Evolutionary conservation across 768 basidiomycete species (phyloP).

Genomic region (Lentinula edodes): DNA sequence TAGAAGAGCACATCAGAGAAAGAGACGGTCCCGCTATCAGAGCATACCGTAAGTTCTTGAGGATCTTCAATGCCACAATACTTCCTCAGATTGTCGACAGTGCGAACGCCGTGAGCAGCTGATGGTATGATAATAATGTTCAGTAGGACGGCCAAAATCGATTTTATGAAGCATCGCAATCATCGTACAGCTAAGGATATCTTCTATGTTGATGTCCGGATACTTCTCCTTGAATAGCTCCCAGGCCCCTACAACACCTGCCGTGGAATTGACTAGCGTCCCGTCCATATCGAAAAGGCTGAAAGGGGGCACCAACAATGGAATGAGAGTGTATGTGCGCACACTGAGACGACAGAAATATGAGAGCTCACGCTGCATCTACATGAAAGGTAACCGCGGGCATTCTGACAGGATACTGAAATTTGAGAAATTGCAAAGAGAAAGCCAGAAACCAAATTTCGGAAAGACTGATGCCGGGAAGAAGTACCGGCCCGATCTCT

Average conservation of each 20-base stretch:
- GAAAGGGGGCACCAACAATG: no score
- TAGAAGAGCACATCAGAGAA: constrained; percentile 18
- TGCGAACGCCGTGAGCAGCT: constrained; percentile 82
- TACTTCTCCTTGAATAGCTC: constrained; percentile 67
- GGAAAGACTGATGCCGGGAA: no score
- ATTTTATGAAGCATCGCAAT: constrained; percentile 1
- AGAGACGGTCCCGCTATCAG: not conserved
- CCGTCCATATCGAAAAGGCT: constrained; percentile 85
- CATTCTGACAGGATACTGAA: constrained; percentile 17
- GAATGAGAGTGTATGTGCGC: not conserved
- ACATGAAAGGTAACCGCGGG: constrained; percentile 27
- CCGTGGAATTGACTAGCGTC: constrained; percentile 77
- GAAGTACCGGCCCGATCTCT: no score
- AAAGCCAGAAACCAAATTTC: no score
- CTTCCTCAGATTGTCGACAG: constrained; percentile 70
- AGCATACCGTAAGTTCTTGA: constrained; percentile 59
- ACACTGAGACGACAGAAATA: not conserved
- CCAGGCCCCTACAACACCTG: constrained; percentile 83
- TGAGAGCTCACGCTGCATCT: constrained; percentile 33
- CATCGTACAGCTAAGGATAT: constrained; percentile 57
- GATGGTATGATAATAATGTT: not conserved
- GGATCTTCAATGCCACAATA: constrained; percentile 67
- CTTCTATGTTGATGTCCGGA: constrained; percentile 52
- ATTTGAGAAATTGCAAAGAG: not conserved
- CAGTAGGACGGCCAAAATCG: constrained; percentile 1